phyloP scores from a whole-genome alignment of 78 protist species.

The Andalucia godoyi region DNA sequence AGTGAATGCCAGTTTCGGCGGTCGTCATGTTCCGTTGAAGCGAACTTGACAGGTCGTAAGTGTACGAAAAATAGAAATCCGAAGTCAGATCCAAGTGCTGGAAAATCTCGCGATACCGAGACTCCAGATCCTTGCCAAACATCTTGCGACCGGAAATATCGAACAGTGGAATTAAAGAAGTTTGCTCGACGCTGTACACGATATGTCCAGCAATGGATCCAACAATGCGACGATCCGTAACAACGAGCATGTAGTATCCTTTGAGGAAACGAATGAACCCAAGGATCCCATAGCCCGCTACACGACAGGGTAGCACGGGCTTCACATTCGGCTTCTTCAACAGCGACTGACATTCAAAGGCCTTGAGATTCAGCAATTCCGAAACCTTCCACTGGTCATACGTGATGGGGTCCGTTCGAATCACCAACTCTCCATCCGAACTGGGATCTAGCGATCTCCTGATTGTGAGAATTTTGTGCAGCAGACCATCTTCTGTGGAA shows the following conservation, averaged over 20 bases:
- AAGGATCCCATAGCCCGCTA: constrained; percentile 28
- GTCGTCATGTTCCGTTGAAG: constrained; percentile 27
- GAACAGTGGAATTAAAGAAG: too few relatives aligned
- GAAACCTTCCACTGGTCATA: background rate
- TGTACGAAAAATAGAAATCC: constrained; percentile 76
- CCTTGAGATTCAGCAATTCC: background rate
- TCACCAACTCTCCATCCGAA: too few relatives aligned
- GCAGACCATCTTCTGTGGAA: constrained; percentile 23
- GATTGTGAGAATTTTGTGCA: constrained; percentile 40
- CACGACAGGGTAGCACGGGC: constrained; percentile 17
- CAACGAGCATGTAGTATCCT: constrained; percentile 74
- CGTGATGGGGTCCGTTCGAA: background rate
- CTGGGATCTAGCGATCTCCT: too few relatives aligned
- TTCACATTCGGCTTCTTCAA: too few relatives aligned
- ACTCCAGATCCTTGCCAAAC: constrained; percentile 4
- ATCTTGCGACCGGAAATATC: constrained; percentile 41
- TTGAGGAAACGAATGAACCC: constrained; percentile 71
- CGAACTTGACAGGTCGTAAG: constrained; percentile 81
- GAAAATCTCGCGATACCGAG: constrained; percentile 41
- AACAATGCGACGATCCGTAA: constrained; percentile 55
- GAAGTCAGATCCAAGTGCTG: constrained; percentile 44
- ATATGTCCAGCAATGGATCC: constrained; percentile 67
- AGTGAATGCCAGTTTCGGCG: too few relatives aligned
- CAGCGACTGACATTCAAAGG: too few relatives aligned
- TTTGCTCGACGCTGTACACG: too few relatives aligned